phyloP scores from a whole-genome alignment of 2,329 filamentous ascomycete species.

The Xylaria multiplex region DNA sequence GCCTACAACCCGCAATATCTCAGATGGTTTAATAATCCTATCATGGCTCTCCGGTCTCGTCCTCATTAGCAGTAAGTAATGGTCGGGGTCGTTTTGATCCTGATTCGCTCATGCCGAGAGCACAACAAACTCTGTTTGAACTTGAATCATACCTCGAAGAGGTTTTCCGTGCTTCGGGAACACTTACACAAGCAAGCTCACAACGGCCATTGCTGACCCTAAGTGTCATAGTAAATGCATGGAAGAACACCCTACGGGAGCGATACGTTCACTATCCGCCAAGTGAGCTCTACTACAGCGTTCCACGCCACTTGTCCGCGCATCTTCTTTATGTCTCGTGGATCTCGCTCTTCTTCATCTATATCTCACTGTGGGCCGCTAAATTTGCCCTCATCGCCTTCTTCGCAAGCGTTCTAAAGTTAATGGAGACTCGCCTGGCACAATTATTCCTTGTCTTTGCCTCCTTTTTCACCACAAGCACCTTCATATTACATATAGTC shows the following conservation, averaged over 20 bases:
- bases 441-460: conserved; percentile 33
- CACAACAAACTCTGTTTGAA: neutral
- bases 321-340: conserved; percentile 43
- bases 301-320: conserved; percentile 33
- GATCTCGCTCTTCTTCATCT: conserved; percentile 44
- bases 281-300: conserved; percentile 40
- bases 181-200: neutral
- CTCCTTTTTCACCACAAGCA: conserved; percentile 31
- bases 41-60: conserved; percentile 41
- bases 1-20: conserved; percentile 35
- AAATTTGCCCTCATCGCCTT: conserved; percentile 43
- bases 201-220: neutral
- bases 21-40: conserved; percentile 39
- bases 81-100: no score
- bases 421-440: conserved; percentile 33
- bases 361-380: conserved; percentile 42
- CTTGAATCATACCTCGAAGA: neutral
- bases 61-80: conserved; percentile 35
- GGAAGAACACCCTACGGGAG: conserved; percentile 41
- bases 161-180: neutral
- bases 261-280: conserved; percentile 35
- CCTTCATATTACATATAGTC: conserved; percentile 38
- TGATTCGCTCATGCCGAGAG: neutral
- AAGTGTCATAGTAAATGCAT: conserved; percentile 35
- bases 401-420: conserved; percentile 35